Percentiles rank a stretch among this genome's conserved stretches.
phyloP scores from a whole-genome alignment of 2,329 filamentous ascomycete species.

The Xenoacremonium recifei region DNA sequence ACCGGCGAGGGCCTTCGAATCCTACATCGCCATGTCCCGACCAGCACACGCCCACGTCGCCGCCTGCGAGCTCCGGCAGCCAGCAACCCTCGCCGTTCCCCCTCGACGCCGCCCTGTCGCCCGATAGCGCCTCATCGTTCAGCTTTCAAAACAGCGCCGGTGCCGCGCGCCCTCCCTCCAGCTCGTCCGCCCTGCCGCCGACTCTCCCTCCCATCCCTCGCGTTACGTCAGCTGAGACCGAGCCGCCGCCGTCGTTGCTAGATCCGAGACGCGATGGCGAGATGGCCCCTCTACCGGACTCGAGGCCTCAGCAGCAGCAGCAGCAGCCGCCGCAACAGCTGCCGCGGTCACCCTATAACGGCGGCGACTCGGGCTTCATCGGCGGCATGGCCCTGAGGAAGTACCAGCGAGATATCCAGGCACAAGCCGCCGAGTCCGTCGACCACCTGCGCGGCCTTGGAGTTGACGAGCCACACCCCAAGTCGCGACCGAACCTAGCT shows the following conservation, averaged over 20 bases:
- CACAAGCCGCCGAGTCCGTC: conserved; percentile 18
- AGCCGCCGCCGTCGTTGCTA: conserved; percentile 21
- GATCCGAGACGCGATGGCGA: conserved; percentile 24
- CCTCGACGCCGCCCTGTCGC: conserved; percentile 35
- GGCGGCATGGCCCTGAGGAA: conserved; percentile 55
- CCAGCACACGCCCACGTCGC: conserved; percentile 41
- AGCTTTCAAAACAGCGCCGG: too few species aligned
- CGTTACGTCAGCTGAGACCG: conserved; percentile 42
- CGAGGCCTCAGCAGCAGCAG: conserved; percentile 24
- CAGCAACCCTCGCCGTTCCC: conserved; percentile 41
- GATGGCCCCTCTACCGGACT: conserved; percentile 18
- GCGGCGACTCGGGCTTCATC: conserved; percentile 46
- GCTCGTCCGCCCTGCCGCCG: conserved; percentile 42
- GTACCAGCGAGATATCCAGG: conserved; percentile 40
- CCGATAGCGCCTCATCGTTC: too few species aligned
- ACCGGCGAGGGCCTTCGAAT: conserved; percentile 55
- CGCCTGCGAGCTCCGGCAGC: conserved; percentile 28
- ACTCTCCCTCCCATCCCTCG: conserved; percentile 51
- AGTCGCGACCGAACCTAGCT: conserved; percentile 15
- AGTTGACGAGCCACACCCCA: conserved; percentile 13
- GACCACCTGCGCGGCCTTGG: conserved; percentile 16
- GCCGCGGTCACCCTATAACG: conserved; percentile 34
- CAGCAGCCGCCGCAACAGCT: too few species aligned
- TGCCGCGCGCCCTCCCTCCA: conserved; percentile 32
- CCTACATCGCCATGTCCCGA: conserved; percentile 54